Evolutionary conservation across 306 rosid genomes (phyloP), one percentile per base, ranked within the genome.

Genomic region (Herpetospermum pedunculosum): DNA sequence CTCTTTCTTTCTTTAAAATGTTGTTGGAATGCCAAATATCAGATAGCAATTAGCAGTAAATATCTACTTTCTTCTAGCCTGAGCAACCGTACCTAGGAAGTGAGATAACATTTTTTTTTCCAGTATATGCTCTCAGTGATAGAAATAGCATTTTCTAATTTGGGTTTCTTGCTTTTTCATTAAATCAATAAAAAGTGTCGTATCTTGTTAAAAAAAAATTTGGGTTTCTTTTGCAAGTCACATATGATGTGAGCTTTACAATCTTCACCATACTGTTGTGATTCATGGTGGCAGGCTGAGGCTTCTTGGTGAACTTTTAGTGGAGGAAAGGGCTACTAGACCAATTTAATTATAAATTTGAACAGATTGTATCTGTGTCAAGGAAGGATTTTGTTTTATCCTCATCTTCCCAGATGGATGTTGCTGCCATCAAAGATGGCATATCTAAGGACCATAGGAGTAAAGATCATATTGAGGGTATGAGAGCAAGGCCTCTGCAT

Each of bases 401-500:
- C 70, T 32, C 47, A 63, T 10, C 29, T 35, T 63, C 2, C 19
- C 15, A 10, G 46, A 63, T 63, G 70, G 70, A 63, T 40, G 48
- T 0, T 63, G 29, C 70, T 63, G 8, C 47, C 47, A 35, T 10
- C 14, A 63, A 63, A 37, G 47, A n/a, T 35, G 16, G 9, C 48
- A 63, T 37, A 2, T 11, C 47, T 37, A 63, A 37, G 70, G 70
- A 63, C 28, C 70, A n/a, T 4, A 35, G 25, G 70, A n/a, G 16
- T 19, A 63, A 19, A 35, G 47, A 63, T 63, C 30, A 37, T 37
- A 63, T 9, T 53, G 88, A 78, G 74, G 87, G 73, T 76, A 67
- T 68, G 40, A 82, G 77, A 72, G 77, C 87, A 30, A 88, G 83
- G 79, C 73, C 86, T 34, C 69, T 77, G 26, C 86, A 88, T 77